Conservation (phyloP, 257 asterid genomes). For the Solanum appendiculatum region DNA sequence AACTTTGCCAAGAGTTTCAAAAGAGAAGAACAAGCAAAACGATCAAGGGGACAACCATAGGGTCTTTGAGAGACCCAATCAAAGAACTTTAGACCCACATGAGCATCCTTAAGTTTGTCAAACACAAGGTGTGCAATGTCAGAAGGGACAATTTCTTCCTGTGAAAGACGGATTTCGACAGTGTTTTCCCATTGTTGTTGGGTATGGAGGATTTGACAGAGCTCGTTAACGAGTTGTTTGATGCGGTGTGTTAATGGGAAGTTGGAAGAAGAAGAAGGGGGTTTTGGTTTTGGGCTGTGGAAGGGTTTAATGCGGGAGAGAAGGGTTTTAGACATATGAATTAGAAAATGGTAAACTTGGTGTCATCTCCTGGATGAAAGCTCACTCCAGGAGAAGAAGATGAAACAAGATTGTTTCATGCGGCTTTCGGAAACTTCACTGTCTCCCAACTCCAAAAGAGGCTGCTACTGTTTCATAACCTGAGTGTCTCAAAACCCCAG, state of each 20-base stretch:
- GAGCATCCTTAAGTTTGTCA: conserved; percentile 68
- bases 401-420: not conserved
- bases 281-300: conserved; percentile 31
- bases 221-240: conserved; percentile 35
- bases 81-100: conserved; percentile 67
- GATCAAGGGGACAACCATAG: conserved; percentile 38
- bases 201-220: conserved; percentile 53
- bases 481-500: not conserved
- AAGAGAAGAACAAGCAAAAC: conserved; percentile 72
- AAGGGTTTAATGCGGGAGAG: conserved; percentile 58
- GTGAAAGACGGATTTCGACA: conserved; percentile 43
- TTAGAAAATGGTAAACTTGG: not conserved
- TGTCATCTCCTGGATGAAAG: not conserved
- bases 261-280: conserved; percentile 10
- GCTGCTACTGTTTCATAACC: not conserved
- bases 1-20: conserved; percentile 72
- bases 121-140: conserved; percentile 85
- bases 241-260: conserved; percentile 24
- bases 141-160: conserved; percentile 49
- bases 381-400: not conserved
- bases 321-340: conserved; percentile 64
- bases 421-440: not conserved
- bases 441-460: not conserved
- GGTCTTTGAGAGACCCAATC: conserved; percentile 44
- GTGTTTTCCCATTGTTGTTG: conserved; percentile 49